These are phyloP conservation scores for Blastocystis sp. DNA, from an alignment of 352 stramenopile genomes.

Conservation along the genomic window DNA sequence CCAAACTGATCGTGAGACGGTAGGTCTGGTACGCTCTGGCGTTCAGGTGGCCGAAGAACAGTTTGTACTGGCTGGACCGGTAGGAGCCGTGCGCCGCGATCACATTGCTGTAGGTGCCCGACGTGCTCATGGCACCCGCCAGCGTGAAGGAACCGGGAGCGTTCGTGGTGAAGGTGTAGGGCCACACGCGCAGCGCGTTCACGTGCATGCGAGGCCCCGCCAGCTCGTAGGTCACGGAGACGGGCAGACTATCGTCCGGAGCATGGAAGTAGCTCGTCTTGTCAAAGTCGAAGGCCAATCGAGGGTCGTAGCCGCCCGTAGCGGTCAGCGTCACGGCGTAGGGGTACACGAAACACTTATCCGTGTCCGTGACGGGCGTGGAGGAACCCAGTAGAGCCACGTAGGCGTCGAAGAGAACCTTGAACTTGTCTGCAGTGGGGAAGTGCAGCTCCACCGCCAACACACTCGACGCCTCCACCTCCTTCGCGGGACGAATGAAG, in stretches of 20 bases:
- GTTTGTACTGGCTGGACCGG: neutral
- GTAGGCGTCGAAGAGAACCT: conserved; percentile 9
- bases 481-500: conserved; percentile 16
- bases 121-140: neutral
- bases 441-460: conserved; percentile 33
- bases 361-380: neutral
- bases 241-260: neutral
- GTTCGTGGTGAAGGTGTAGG: neutral
- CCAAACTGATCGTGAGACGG: conserved; percentile 28
- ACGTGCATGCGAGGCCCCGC: neutral
- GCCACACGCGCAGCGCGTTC: neutral
- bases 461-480: neutral
- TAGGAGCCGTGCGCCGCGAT: neutral
- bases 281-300: conserved; percentile 16
- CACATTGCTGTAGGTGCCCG: neutral
- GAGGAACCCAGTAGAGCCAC: neutral
- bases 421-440: neutral
- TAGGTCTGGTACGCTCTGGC: conserved; percentile 35
- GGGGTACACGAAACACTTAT: conserved; percentile 22
- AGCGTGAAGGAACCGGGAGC: neutral
- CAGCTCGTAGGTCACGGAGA: neutral
- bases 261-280: conserved; percentile 16
- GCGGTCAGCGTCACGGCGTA: conserved; percentile 1
- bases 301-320: neutral
- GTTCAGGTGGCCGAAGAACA: conserved; percentile 10